phyloP scores from a whole-genome alignment of 2,329 filamentous ascomycete genomes.

The Diaporthe sp. region DNA sequence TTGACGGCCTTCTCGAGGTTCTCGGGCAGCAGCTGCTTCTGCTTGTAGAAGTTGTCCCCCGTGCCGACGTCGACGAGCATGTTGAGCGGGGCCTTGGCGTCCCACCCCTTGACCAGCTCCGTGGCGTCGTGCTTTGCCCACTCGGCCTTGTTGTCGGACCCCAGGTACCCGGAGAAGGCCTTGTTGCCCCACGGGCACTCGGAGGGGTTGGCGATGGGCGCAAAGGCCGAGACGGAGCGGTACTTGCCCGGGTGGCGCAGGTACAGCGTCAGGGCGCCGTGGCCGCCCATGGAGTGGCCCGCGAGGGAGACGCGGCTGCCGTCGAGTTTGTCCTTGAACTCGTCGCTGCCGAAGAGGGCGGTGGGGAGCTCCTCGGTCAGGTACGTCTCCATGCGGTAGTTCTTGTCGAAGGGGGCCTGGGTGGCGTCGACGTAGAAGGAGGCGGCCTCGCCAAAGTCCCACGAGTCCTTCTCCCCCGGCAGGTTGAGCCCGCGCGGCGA shows the following conservation, averaged over 20 bases:
- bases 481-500: constrained; percentile 88
- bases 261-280: constrained; percentile 93
- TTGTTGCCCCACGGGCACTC: constrained; percentile 96
- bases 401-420: constrained; percentile 76
- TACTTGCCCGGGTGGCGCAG: constrained; percentile 93
- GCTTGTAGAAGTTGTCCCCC: constrained; percentile 96
- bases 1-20: constrained; percentile 87
- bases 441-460: constrained; percentile 92
- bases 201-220: constrained; percentile 88
- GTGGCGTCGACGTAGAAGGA: constrained; percentile 96
- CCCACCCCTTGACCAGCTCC: constrained; percentile 85
- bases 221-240: constrained; percentile 89
- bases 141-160: constrained; percentile 74
- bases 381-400: constrained; percentile 97
- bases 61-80: constrained; percentile 93
- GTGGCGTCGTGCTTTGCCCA: constrained; percentile 95
- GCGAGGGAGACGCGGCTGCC: constrained; percentile 81
- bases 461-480: constrained; percentile 86
- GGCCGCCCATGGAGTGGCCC: constrained; percentile 97
- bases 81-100: constrained; percentile 73
- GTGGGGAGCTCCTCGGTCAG: constrained; percentile 88
- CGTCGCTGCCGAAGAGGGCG: constrained; percentile 74
- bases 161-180: constrained; percentile 93
- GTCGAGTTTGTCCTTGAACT: constrained; percentile 80
- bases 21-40: constrained; percentile 92